Base-by-base conservation (phyloP, 371 early-diverging fungal genomes). In the Blakeslea trispora region DNA sequence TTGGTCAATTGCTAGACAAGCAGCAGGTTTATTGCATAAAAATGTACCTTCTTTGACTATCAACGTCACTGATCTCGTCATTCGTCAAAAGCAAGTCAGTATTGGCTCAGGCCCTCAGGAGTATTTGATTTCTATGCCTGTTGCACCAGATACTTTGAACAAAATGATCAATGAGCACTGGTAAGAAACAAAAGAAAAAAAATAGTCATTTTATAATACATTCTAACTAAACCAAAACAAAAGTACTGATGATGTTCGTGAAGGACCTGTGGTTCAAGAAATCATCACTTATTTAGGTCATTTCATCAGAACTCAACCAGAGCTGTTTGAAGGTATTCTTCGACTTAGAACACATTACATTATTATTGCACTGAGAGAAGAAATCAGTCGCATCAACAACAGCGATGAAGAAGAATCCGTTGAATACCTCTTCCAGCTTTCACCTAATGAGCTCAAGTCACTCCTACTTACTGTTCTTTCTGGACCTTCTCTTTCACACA, bases 211-310 rank as follows among this genome's bases (percentile, higher is more conserved):
- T 44, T n/a, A n/a, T n/a, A n/a, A n/a, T n/a, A n/a, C n/a, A n/a
- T n/a, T n/a, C n/a, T n/a, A n/a, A n/a, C n/a, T n/a, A n/a, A n/a
- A n/a, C n/a, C 22, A 22, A 23, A 44, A 18, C 22, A 61, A 59
- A 45, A 75, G 75, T 49, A 75, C 69, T 59, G 92, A 80, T 23
- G 94, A 94, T 68, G 81, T 90, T 5, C 87, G 92, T 42, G 92
- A 92, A 60, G 92, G 86, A 0, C 88, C 93, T 0, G 76, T 94
- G 0, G 89, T 91, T 1, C 92, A 92, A 56, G 94, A 92, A 66
- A 79, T 92, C 39, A 65, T 94, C 17, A 89, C 87, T 14, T 88
- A 87, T 57, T 75, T 91, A 10, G 91, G 91, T 5, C 83, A 83
- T 15, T 77, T 92, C 35, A 85, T 91, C 31, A 81, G 91, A 13